These are phyloP conservation scores for Fusarium poae DNA, from an alignment of 2,329 filamentous ascomycete genomes.

Conservation along the genomic window DNA sequence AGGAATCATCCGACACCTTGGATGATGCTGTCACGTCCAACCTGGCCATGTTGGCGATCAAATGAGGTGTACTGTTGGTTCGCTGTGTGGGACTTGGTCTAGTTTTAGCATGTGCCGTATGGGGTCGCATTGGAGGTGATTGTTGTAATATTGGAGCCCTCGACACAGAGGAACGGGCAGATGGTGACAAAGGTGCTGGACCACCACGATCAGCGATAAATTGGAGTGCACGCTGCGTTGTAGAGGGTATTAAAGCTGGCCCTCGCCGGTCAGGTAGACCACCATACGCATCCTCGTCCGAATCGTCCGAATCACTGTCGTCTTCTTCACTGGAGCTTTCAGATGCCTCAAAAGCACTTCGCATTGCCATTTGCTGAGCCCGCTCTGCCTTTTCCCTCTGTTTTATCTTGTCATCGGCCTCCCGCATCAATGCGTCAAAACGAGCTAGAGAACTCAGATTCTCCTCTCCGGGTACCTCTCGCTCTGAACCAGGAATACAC, in stretches of 20 bases:
- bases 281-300: constrained; percentile 58
- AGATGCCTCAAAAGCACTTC: constrained; percentile 66
- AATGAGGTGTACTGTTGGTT: constrained; percentile 63
- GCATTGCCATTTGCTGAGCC: constrained; percentile 54
- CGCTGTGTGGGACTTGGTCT: constrained; percentile 60
- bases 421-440: constrained; percentile 75
- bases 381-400: constrained; percentile 55
- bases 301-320: constrained; percentile 56
- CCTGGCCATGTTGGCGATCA: constrained; percentile 51
- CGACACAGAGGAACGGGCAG: constrained; percentile 53
- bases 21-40: constrained; percentile 42
- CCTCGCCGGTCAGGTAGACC: constrained; percentile 52
- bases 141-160: constrained; percentile 43
- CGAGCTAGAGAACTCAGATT: constrained; percentile 74
- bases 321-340: constrained; percentile 60
- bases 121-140: constrained; percentile 59
- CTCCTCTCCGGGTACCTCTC: constrained; percentile 67
- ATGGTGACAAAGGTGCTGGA: constrained; percentile 48
- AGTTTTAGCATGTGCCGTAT: constrained; percentile 65
- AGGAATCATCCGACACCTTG: constrained; percentile 52
- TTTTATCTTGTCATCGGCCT: constrained; percentile 66
- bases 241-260: constrained; percentile 58
- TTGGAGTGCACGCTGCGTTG: constrained; percentile 63
- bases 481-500: constrained; percentile 71
- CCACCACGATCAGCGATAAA: constrained; percentile 63